A percentile compares a stretch with the other conserved stretches of the same genome.
phyloP scores from a whole-genome alignment of 805 yeast species.

The Candida ortonii region DNA sequence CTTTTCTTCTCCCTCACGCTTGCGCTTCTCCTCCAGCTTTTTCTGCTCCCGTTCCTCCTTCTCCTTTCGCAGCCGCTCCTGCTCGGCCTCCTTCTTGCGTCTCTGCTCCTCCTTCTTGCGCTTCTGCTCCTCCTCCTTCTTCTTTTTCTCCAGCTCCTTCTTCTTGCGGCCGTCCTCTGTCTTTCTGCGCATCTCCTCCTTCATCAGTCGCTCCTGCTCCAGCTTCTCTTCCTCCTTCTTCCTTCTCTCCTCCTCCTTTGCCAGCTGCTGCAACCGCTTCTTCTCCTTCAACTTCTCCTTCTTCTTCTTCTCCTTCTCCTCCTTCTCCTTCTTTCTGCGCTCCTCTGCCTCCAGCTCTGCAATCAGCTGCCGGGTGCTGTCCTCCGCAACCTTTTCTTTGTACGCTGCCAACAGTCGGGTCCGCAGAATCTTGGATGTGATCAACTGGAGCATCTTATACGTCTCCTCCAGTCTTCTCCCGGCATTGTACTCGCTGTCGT shows the following conservation, averaged over 20 bases:
- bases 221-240: conserved; percentile 54
- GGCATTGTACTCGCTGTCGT: conserved; percentile 44
- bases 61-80: conserved; percentile 35
- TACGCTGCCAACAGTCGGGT: conserved; percentile 71
- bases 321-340: conserved; percentile 58
- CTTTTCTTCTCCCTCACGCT: conserved; percentile 30
- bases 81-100: conserved; percentile 39
- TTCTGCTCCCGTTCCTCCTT: conserved; percentile 39
- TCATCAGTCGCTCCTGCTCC: conserved; percentile 40
- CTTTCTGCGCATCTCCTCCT: conserved; percentile 41
- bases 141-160: conserved; percentile 42
- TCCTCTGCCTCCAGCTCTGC: conserved; percentile 73
- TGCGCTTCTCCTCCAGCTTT: conserved; percentile 33
- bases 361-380: conserved; percentile 57
- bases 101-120: conserved; percentile 41
- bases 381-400: conserved; percentile 78
- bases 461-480: conserved; percentile 72
- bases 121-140: conserved; percentile 39
- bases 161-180: conserved; percentile 47
- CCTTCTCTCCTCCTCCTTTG: conserved; percentile 59
- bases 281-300: conserved; percentile 71
- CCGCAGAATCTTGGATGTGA: conserved; percentile 75
- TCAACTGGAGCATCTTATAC: conserved; percentile 72
- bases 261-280: conserved; percentile 58
- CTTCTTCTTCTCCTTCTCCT: conserved; percentile 61